Evolutionary conservation across 805 yeast species (phyloP).

Genomic region (Cyberlindnera amylophila): DNA sequence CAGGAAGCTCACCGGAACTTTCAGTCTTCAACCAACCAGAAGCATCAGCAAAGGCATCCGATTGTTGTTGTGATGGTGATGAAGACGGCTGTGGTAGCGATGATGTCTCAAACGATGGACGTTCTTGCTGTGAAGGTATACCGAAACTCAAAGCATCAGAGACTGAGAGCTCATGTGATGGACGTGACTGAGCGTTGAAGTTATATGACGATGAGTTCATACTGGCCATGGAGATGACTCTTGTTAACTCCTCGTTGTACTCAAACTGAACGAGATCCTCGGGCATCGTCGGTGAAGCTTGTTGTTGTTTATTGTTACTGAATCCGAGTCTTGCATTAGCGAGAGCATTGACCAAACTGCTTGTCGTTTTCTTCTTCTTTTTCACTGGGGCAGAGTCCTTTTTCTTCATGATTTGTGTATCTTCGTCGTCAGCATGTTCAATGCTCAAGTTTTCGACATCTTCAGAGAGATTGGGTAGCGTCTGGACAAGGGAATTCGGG

Average conservation of each 20-base stretch:
- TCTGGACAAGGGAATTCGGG: conserved; percentile 8
- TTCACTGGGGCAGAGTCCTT: conserved; percentile 16
- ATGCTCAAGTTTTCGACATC: conserved; percentile 18
- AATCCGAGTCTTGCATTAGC: conserved; percentile 24
- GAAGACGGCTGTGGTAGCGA: too few species aligned
- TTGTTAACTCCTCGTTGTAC: conserved; percentile 23
- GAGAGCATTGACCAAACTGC: conserved; percentile 21
- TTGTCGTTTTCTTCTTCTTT: conserved; percentile 21
- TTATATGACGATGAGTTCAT: conserved; percentile 23
- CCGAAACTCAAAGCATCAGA: conserved; percentile 1
- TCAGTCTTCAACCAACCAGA: too few species aligned
- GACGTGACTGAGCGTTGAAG: conserved; percentile 12
- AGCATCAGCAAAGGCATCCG: too few species aligned
- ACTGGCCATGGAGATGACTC: conserved; percentile 25
- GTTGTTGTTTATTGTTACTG: conserved; percentile 3
- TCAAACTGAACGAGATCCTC: conserved; percentile 14
- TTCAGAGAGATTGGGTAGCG: conserved; percentile 17
- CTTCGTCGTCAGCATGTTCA: conserved; percentile 9
- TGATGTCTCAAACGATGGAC: background rate
- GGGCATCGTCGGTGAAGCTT: background rate
- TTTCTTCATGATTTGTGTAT: conserved; percentile 16
- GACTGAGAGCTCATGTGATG: background rate
- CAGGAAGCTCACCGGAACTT: background rate
- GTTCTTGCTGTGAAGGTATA: background rate
- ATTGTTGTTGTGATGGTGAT: too few species aligned